Evolutionary conservation across 2,329 filamentous ascomycete genomes (phyloP).

Genomic region (Boeremia lycopersici): DNA sequence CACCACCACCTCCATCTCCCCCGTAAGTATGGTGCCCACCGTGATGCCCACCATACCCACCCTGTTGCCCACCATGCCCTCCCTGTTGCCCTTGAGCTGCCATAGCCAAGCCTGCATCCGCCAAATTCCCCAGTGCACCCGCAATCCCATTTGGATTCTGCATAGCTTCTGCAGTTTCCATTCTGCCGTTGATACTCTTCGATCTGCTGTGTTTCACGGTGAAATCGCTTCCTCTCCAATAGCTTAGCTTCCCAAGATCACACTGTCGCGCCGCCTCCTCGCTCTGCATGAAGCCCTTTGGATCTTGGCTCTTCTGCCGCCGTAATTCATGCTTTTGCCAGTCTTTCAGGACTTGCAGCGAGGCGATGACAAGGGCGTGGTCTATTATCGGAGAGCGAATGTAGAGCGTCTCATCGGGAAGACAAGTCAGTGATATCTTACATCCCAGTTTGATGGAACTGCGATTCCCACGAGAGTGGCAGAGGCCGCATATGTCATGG

Average conservation of each 20-base stretch:
- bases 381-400: slow-evolving; percentile 34
- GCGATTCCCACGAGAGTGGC: slow-evolving; percentile 12
- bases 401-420: slow-evolving; percentile 39
- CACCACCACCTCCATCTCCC: slow-evolving; percentile 12
- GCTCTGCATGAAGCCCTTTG: slow-evolving; percentile 25
- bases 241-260: slow-evolving; percentile 31
- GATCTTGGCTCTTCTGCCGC: slow-evolving; percentile 26
- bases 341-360: slow-evolving; percentile 42
- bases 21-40: background rate
- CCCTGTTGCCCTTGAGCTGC: slow-evolving; percentile 18
- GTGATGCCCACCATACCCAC: slow-evolving; percentile 6
- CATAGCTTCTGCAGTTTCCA: slow-evolving; percentile 18
- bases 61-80: slow-evolving; percentile 11
- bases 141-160: slow-evolving; percentile 7
- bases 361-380: slow-evolving; percentile 36
- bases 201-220: slow-evolving; percentile 12
- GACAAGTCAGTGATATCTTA: slow-evolving; percentile 26
- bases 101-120: slow-evolving; percentile 20
- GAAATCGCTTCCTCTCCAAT: slow-evolving; percentile 35
- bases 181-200: slow-evolving; percentile 16
- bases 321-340: slow-evolving; percentile 39
- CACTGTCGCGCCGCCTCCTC: slow-evolving; percentile 29
- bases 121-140: slow-evolving; percentile 14
- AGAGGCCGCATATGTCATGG: slow-evolving; percentile 35
- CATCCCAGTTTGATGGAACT: slow-evolving; percentile 25